These are phyloP conservation scores for Amanita phalloides DNA, from an alignment of 768 basidiomycete genomes.

Conservation along the genomic window DNA sequence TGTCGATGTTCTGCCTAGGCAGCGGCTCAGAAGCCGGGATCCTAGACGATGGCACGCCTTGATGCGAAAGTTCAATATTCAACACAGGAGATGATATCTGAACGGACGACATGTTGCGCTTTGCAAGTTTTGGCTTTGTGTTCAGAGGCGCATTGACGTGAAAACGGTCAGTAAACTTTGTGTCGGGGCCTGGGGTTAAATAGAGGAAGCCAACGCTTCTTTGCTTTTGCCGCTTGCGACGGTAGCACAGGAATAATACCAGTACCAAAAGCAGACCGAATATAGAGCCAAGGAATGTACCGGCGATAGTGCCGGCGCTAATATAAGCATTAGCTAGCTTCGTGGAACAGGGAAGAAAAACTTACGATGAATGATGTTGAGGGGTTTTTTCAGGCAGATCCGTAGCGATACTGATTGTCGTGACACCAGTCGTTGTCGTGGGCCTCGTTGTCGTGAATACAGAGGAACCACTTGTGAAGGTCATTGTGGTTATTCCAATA, in stretches of 20 bases:
- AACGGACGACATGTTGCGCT: no score
- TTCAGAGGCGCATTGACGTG: no score
- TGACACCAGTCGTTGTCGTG: not conserved
- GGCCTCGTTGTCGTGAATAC: not conserved
- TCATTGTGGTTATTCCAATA: not conserved
- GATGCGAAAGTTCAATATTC: no score
- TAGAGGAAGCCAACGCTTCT: not conserved
- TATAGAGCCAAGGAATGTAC: not conserved
- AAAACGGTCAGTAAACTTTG: not conserved
- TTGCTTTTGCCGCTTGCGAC: not conserved
- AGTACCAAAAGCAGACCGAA: not conserved
- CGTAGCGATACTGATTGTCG: not conserved
- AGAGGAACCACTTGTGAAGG: not conserved
- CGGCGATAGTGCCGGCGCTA: not conserved
- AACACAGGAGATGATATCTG: no score
- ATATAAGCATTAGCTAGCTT: not conserved
- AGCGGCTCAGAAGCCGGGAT: no score
- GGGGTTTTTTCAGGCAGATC: not conserved
- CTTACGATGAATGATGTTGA: not conserved
- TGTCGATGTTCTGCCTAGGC: no score
- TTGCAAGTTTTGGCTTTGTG: no score
- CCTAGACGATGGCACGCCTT: no score
- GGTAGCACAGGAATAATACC: not conserved
- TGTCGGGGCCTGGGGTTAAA: not conserved
- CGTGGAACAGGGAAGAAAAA: not conserved